Evolutionary conservation across 108 stramenopile genomes (phyloP).

Genomic region (Cylindrotheca fusiformis): DNA sequence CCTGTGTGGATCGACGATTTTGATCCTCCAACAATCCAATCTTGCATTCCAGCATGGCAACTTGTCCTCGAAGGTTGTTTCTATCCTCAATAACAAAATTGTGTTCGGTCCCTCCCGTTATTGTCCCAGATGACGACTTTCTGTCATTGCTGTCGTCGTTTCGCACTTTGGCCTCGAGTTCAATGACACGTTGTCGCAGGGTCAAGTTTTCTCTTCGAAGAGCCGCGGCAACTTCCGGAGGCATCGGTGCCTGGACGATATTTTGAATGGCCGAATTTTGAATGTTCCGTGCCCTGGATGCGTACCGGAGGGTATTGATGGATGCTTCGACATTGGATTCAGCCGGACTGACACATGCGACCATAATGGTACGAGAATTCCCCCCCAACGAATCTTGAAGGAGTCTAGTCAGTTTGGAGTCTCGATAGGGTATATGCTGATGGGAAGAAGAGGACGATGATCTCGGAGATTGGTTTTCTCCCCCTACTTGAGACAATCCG

Average conservation of each 20-base stretch:
- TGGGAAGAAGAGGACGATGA: not conserved
- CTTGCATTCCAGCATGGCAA: conserved; percentile 1
- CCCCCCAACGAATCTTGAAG: conserved; percentile 83
- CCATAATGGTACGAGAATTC: conserved; percentile 67
- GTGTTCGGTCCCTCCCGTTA: conserved; percentile 7
- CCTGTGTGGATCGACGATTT: not conserved
- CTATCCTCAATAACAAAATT: not conserved
- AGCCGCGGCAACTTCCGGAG: conserved; percentile 43
- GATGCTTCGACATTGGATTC: conserved; percentile 77
- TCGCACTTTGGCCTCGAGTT: conserved; percentile 30
- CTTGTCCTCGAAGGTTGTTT: too few relatives aligned
- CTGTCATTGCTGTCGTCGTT: not conserved
- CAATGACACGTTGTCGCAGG: conserved; percentile 46
- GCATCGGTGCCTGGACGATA: conserved; percentile 43
- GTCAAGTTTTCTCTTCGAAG: conserved; percentile 52
- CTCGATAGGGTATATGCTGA: conserved; percentile 73
- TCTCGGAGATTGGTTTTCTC: not conserved
- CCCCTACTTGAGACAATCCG: conserved; percentile 33
- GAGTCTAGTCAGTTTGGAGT: conserved; percentile 78
- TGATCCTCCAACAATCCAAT: not conserved
- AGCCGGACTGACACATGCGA: conserved; percentile 79
- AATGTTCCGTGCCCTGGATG: conserved; percentile 83
- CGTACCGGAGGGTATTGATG: conserved; percentile 90
- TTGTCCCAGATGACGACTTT: not conserved
- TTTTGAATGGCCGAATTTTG: conserved; percentile 72